Percentiles rank a stretch among this genome's conserved stretches.
These are phyloP conservation scores for Neonothopanus nambi DNA, from an alignment of 1,284 basidiomycete species.

Conservation along the genomic window DNA sequence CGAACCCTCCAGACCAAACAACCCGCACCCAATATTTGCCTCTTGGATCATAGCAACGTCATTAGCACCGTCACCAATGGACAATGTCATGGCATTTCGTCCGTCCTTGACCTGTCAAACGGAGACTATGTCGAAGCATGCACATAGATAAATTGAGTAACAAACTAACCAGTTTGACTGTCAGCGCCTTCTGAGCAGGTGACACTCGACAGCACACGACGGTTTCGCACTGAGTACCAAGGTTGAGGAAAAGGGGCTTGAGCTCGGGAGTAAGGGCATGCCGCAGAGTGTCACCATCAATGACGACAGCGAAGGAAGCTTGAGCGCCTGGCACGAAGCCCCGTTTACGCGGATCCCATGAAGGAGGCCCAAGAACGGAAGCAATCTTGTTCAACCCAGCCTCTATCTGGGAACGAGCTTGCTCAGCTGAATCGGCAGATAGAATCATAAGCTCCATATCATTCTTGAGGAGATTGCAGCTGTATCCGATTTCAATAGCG, in stretches of 20 bases:
- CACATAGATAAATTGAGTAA: background rate
- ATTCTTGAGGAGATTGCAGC: conserved; percentile 89
- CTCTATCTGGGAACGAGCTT: conserved; percentile 86
- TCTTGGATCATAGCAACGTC: conserved; percentile 99
- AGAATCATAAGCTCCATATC: conserved; percentile 98
- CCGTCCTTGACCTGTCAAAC: conserved; percentile 95
- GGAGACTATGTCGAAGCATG: conserved; percentile 7
- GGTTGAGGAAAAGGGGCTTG: conserved; percentile 85
- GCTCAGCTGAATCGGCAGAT: conserved; percentile 78
- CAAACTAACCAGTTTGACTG: conserved; percentile 80
- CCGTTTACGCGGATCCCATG: conserved; percentile 54
- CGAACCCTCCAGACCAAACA: conserved; percentile 93
- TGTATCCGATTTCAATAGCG: conserved; percentile 94
- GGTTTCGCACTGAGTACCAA: conserved; percentile 95
- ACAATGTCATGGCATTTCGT: conserved; percentile 92
- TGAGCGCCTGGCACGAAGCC: conserved; percentile 69
- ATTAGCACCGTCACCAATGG: conserved; percentile 96
- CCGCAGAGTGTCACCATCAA: conserved; percentile 92
- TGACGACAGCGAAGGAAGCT: conserved; percentile 89
- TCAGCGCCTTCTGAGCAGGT: conserved; percentile 94
- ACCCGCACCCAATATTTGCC: conserved; percentile 94
- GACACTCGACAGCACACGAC: conserved; percentile 98
- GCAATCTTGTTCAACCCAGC: conserved; percentile 94
- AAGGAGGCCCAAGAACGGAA: conserved; percentile 69
- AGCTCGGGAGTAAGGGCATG: conserved; percentile 79